phyloP scores from a whole-genome alignment of 768 basidiomycete species.

The Termitomyces sp. region DNA sequence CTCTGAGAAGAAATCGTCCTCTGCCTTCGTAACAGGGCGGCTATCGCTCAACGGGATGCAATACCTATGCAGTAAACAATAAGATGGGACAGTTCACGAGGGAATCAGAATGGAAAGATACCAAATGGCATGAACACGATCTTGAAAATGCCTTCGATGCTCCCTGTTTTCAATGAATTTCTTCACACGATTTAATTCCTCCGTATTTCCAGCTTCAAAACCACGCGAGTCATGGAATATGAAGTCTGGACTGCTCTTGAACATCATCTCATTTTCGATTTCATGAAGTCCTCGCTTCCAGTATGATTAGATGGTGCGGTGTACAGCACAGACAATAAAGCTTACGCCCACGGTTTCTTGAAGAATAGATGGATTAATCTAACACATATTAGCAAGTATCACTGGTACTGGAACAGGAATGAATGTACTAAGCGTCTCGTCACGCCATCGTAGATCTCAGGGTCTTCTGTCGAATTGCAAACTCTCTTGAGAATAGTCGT shows the following conservation, averaged over 20 bases:
- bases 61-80: slow-evolving; percentile 8
- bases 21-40: slow-evolving; percentile 14
- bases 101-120: not conserved
- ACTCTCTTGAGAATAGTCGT: slow-evolving; percentile 39
- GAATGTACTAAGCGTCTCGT: slow-evolving; percentile 21
- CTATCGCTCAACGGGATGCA: slow-evolving; percentile 15
- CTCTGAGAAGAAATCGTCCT: slow-evolving; percentile 11
- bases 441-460: slow-evolving; percentile 23
- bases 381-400: not conserved
- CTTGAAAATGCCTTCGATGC: slow-evolving; percentile 2
- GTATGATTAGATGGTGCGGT: not conserved
- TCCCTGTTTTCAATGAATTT: slow-evolving; percentile 10
- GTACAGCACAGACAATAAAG: not conserved
- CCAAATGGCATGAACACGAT: slow-evolving; percentile 19
- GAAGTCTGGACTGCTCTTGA: slow-evolving; percentile 14
- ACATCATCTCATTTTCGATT: slow-evolving; percentile 14
- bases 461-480: slow-evolving; percentile 33
- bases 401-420: not conserved
- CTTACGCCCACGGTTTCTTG: not conserved
- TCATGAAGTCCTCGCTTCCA: slow-evolving; percentile 15
- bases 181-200: slow-evolving; percentile 10
- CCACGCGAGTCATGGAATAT: slow-evolving; percentile 16
- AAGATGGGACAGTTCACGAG: not conserved
- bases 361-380: slow-evolving; percentile 1
- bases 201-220: slow-evolving; percentile 18